Percentiles rank a stretch among this genome's conserved stretches.
These are phyloP conservation scores for Lentinula aciculospora DNA, from an alignment of 768 basidiomycete species.

Conservation along the genomic window DNA sequence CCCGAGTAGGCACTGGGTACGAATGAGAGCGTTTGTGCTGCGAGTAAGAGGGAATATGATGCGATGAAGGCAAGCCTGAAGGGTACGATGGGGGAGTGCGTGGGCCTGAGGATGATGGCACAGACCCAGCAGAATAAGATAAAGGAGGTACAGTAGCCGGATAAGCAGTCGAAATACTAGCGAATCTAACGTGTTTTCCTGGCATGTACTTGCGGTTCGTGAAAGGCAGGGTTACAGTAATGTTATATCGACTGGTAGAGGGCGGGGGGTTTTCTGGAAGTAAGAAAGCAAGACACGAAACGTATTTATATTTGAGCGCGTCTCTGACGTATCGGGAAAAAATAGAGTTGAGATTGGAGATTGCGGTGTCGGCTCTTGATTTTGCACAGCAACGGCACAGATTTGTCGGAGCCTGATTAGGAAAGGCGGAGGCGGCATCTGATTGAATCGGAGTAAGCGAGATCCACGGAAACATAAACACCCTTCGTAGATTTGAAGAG, in stretches of 20 bases:
- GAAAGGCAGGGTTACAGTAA: not conserved
- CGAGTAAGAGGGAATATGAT: not conserved
- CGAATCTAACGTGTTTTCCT: conserved; percentile 6
- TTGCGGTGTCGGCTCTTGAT: conserved; percentile 1
- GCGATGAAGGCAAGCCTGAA: not conserved
- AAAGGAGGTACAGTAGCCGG: not conserved
- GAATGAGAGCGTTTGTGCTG: not conserved
- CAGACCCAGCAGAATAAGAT: conserved; percentile 1
- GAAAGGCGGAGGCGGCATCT: not conserved
- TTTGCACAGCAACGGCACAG: not conserved
- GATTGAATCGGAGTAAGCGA: not conserved
- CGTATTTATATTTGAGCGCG: conserved; percentile 3
- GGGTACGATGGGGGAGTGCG: not conserved
- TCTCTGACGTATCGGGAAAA: not conserved
- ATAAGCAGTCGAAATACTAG: conserved; percentile 1
- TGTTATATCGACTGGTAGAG: not conserved
- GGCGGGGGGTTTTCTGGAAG: not conserved
- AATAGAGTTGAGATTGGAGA: not conserved
- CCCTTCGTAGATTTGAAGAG: not conserved
- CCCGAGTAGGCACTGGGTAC: not conserved
- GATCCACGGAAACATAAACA: not conserved
- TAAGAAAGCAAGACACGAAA: not conserved
- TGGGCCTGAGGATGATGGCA: not conserved
- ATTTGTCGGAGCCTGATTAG: not conserved
- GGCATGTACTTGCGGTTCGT: not conserved